Conservation (phyloP, 768 basidiomycete genomes). For the Epithele typhae region DNA sequence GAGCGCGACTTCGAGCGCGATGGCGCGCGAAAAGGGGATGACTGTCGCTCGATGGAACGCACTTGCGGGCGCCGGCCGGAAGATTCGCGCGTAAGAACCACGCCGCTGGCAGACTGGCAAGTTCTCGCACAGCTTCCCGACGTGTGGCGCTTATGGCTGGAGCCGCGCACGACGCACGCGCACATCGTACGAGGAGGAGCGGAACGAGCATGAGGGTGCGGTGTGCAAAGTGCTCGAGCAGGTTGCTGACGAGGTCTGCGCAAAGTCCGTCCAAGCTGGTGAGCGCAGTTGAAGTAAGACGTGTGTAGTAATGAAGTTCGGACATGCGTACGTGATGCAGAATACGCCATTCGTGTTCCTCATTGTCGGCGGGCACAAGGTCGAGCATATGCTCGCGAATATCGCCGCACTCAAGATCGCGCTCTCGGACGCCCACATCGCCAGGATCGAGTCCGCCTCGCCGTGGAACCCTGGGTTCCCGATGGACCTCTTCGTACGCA, state of each 20-base stretch:
- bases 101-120: too few species aligned
- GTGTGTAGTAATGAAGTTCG: slow-evolving; percentile 26
- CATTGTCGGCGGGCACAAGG: slow-evolving; percentile 45
- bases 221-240: slow-evolving; percentile 44
- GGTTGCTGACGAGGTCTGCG: slow-evolving; percentile 46
- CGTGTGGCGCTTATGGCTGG: too few species aligned
- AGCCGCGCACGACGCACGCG: too few species aligned
- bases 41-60: too few species aligned
- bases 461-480: slow-evolving; percentile 48
- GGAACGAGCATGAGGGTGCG: slow-evolving; percentile 39
- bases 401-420: slow-evolving; percentile 43
- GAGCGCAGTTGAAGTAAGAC: not conserved
- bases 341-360: slow-evolving; percentile 39
- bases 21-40: too few species aligned
- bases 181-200: too few species aligned
- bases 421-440: slow-evolving; percentile 41
- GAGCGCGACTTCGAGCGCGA: too few species aligned
- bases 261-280: slow-evolving; percentile 10
- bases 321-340: slow-evolving; percentile 50
- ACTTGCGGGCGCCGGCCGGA: too few species aligned
- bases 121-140: too few species aligned
- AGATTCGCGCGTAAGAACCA: too few species aligned
- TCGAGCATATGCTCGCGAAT: slow-evolving; percentile 46
- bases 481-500: slow-evolving; percentile 18
- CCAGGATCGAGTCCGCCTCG: slow-evolving; percentile 36